A percentile compares a stretch with the other conserved stretches of the same genome.
These are phyloP conservation scores for Marasmius sp. DNA, from an alignment of 1,284 basidiomycete genomes.

Conservation along the genomic window DNA sequence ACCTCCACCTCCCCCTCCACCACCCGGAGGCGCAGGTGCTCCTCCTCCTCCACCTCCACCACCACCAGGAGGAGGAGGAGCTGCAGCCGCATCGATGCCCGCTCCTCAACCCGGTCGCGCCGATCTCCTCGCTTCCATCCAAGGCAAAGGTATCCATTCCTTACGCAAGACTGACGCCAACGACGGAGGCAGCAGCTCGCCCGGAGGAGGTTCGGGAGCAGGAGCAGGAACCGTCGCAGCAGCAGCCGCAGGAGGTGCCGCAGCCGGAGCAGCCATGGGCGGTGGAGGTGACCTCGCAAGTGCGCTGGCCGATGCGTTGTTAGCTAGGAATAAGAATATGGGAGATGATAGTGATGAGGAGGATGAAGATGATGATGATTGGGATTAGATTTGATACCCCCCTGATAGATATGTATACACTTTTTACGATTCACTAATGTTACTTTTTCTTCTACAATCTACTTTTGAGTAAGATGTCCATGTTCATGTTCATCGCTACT, in stretches of 20 bases:
- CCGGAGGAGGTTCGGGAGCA: constrained; percentile 41
- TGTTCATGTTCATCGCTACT: too few species aligned
- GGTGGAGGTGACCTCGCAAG: constrained; percentile 49
- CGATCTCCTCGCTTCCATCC: constrained; percentile 56
- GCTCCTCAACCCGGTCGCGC: constrained; percentile 51
- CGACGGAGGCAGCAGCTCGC: constrained; percentile 30
- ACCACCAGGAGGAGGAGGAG: constrained; percentile 11
- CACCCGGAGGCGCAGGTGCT: constrained; percentile 31
- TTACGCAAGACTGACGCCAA: constrained; percentile 66
- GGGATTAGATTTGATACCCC: constrained; percentile 57
- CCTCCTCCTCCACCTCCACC: constrained; percentile 33
- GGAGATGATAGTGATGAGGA: constrained; percentile 90
- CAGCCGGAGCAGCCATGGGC: too few species aligned
- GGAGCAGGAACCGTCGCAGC: constrained; percentile 39
- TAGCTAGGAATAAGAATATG: constrained; percentile 85
- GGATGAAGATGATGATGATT: constrained; percentile 86
- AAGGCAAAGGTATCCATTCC: constrained; percentile 61
- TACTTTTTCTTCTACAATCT: neutral
- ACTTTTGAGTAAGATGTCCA: neutral
- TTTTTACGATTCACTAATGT: constrained; percentile 8
- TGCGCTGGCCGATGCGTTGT: constrained; percentile 51
- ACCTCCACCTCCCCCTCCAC: constrained; percentile 33
- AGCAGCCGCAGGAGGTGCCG: too few species aligned
- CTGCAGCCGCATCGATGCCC: constrained; percentile 28
- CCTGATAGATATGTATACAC: neutral